Percentiles rank a stretch among this genome's conserved stretches.
phyloP scores from a whole-genome alignment of 2,329 filamentous ascomycete genomes.

The Simplicillium aogashimaense region DNA sequence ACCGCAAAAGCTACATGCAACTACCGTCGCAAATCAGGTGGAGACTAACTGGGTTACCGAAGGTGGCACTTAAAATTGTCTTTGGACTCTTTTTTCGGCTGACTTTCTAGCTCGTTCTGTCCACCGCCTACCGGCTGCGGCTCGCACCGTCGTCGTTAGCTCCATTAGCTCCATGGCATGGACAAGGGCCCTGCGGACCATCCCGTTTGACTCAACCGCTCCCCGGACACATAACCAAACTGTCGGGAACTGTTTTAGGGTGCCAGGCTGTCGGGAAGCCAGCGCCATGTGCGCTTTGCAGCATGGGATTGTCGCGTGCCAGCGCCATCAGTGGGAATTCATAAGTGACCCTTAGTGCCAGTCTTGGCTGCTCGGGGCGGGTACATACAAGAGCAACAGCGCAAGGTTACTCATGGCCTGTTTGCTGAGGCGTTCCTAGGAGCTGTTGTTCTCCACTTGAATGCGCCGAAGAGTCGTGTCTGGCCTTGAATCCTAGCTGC shows the following conservation, averaged over 20 bases:
- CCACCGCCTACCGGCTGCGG: slow-evolving; percentile 2
- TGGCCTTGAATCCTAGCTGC: too few relatives aligned
- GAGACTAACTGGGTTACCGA: background rate
- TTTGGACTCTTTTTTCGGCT: slow-evolving; percentile 3
- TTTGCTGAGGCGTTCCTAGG: too few relatives aligned
- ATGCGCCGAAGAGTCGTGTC: too few relatives aligned
- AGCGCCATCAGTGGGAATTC: too few relatives aligned
- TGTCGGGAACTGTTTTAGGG: slow-evolving; percentile 4
- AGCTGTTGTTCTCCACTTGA: too few relatives aligned
- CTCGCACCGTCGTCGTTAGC: slow-evolving; percentile 8
- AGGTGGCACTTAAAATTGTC: slow-evolving; percentile 1
- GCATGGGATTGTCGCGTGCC: too few relatives aligned
- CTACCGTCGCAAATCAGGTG: background rate
- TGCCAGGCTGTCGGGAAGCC: background rate
- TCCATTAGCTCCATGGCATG: slow-evolving; percentile 2
- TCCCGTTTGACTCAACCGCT: slow-evolving; percentile 5
- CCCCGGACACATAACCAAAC: slow-evolving; percentile 2
- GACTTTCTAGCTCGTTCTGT: too few relatives aligned
- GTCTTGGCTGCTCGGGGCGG: too few relatives aligned
- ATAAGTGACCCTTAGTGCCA: too few relatives aligned
- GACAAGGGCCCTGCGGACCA: slow-evolving; percentile 8
- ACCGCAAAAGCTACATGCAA: background rate
- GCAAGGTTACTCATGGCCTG: too few relatives aligned
- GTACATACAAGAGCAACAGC: too few relatives aligned
- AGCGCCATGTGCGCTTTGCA: too few relatives aligned